Percentiles rank a stretch among this genome's conserved stretches.
Conservation (phyloP, 1,284 basidiomycete genomes). For the Melanopsichium pennsylvanicum region DNA sequence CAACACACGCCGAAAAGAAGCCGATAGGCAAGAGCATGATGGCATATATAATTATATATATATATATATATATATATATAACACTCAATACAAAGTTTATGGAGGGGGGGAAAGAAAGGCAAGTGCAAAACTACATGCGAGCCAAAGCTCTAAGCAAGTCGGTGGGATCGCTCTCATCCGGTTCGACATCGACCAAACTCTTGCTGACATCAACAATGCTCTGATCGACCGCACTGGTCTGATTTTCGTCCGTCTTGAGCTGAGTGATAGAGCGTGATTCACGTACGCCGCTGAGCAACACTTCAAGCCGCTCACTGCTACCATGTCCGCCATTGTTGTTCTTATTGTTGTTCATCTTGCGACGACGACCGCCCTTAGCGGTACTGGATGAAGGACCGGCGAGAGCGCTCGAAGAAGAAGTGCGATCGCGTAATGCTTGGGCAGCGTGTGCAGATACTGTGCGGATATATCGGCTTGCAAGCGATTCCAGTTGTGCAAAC, state of each 20-base stretch:
- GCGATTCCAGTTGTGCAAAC: conserved; percentile 44
- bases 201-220: conserved; percentile 27
- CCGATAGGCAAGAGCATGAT: too few species aligned
- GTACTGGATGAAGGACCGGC: conserved; percentile 22
- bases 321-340: conserved; percentile 9
- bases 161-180: conserved; percentile 50
- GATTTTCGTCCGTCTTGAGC: background rate
- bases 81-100: too few species aligned
- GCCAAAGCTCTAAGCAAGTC: conserved; percentile 43
- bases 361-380: conserved; percentile 24
- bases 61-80: too few species aligned
- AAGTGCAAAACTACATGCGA: conserved; percentile 27
- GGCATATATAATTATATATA: too few species aligned
- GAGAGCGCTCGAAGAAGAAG: conserved; percentile 28
- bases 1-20: too few species aligned
- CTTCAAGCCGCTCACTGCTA: conserved; percentile 38
- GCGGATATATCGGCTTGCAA: conserved; percentile 40
- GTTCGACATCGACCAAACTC: conserved; percentile 20
- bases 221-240: conserved; percentile 11
- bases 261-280: conserved; percentile 33
- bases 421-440: conserved; percentile 47
- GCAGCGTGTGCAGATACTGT: conserved; percentile 47
- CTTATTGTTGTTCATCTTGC: conserved; percentile 17
- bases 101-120: too few species aligned
- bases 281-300: conserved; percentile 44